Base-by-base conservation (phyloP, 371 early-diverging fungal genomes). In the Mucor racemosus region DNA sequence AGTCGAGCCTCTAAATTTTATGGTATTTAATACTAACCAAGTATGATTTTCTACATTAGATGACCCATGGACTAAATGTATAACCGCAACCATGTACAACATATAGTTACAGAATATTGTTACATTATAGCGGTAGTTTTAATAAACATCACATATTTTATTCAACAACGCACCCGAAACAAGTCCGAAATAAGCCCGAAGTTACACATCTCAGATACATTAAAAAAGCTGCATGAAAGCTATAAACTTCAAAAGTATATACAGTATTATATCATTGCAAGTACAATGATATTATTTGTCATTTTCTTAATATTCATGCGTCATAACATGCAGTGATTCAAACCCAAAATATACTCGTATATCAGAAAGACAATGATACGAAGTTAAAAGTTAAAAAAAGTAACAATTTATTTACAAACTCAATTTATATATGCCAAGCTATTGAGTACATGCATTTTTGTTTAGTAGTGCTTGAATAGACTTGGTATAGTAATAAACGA, bases 401-500 rank as follows among this genome's bases (percentile, higher is more conserved):
- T 31, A 36, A 17, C 9, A 33, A 8, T 60, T 60, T 60, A 60
- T 60, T 60, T 60, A 60, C 46, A 60, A 60, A 60, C 46, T 46
- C 46, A n/a, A n/a, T 44, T 17, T 15, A 44, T 44, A 60, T 31
- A 60, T 46, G 26, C 26, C 26, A 54, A 54, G 54, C 26, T 54
- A 26, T 26, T 26, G 26, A 26, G 26, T 26, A 3, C 26, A 26
- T 26, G 26, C 26, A 54, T 54, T 31, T 26, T 14, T 54, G 14
- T 10, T 26, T 54, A 60, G 35, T 62, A 39, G 35, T 36, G 64
- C 7, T 36, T 57, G 35, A 64, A 39, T n/a, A 64, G 35, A 40
- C 56, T 64, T 35, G 63, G 63, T 54, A 55, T 63, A 13, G n/a
- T 41, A 14, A 64, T n/a, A 13, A 57, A 15, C 14, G 57, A 36